Evolutionary conservation across 768 basidiomycete species (phyloP).

Genomic region (Auricularia sp.): DNA sequence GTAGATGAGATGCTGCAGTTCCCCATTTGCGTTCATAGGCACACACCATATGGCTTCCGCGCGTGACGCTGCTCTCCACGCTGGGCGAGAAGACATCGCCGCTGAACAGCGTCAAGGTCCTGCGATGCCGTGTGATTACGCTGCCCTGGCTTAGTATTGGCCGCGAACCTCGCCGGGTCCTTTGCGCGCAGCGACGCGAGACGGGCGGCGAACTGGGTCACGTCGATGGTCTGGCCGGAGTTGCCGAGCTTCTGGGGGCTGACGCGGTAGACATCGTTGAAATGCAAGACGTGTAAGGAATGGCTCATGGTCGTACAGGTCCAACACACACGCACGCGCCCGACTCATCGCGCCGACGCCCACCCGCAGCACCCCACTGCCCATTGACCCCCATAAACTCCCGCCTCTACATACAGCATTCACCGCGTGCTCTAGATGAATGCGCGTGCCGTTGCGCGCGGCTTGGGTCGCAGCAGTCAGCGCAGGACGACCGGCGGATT

Average conservation of each 20-base stretch:
- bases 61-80: conserved; percentile 75
- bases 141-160: background rate
- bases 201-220: conserved; percentile 73
- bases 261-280: conserved; percentile 80
- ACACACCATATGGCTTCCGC: conserved; percentile 81
- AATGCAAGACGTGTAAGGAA: conserved; percentile 45
- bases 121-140: conserved; percentile 20
- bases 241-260: conserved; percentile 55
- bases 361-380: conserved; percentile 18
- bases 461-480: no score
- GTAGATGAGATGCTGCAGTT: conserved; percentile 5
- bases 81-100: conserved; percentile 86
- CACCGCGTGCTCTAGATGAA: no score
- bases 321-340: background rate
- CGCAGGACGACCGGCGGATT: background rate
- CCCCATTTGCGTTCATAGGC: conserved; percentile 2
- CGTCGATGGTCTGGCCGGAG: conserved; percentile 62
- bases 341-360: background rate
- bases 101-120: conserved; percentile 70
- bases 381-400: no score
- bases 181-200: conserved; percentile 49
- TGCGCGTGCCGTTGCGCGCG: no score
- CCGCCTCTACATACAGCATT: no score
- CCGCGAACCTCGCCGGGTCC: conserved; percentile 42
- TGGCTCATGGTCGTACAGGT: conserved; percentile 17